Percentiles rank a stretch among this genome's conserved stretches.
Evolutionary conservation across 1,139 yeast genomes (phyloP).

Genomic region (Pichia sp.): DNA sequence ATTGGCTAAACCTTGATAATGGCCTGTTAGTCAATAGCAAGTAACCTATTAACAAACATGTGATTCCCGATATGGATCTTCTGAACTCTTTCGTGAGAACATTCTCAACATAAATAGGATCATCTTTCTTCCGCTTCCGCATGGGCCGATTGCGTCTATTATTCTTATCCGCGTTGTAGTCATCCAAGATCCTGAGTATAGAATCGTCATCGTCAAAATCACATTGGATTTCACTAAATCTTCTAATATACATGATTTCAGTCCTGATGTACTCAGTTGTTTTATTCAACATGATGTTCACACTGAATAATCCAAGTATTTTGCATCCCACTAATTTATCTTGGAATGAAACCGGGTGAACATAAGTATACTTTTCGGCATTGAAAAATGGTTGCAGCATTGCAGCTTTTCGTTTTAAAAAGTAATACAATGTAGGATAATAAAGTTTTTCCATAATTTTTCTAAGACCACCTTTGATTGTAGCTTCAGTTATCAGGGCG

Average conservation of each 20-base stretch:
- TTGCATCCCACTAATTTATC: conserved; percentile 16
- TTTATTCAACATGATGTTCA: conserved; percentile 4
- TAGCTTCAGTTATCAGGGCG: conserved; percentile 2
- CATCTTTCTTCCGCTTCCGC: neutral
- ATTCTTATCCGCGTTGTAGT: neutral
- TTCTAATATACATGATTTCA: neutral
- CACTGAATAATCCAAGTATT: conserved; percentile 10
- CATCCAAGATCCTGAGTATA: neutral
- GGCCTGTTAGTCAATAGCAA: conserved; percentile 7
- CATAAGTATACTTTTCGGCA: conserved; percentile 9
- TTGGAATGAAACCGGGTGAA: conserved; percentile 10
- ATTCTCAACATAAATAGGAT: neutral
- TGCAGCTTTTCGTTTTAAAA: conserved; percentile 1
- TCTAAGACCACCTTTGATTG: conserved; percentile 8
- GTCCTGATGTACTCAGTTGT: conserved; percentile 1
- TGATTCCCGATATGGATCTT: conserved; percentile 6
- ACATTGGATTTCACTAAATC: neutral
- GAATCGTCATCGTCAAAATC: neutral
- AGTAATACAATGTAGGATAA: conserved; percentile 13
- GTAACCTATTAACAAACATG: conserved; percentile 11
- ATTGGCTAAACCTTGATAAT: neutral
- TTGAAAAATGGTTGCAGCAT: conserved; percentile 11
- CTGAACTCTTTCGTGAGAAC: neutral
- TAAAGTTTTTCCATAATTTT: conserved; percentile 12
- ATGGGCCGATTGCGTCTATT: neutral